Evolutionary conservation across 805 yeast species (phyloP).

Genomic region (Clavispora fructus): DNA sequence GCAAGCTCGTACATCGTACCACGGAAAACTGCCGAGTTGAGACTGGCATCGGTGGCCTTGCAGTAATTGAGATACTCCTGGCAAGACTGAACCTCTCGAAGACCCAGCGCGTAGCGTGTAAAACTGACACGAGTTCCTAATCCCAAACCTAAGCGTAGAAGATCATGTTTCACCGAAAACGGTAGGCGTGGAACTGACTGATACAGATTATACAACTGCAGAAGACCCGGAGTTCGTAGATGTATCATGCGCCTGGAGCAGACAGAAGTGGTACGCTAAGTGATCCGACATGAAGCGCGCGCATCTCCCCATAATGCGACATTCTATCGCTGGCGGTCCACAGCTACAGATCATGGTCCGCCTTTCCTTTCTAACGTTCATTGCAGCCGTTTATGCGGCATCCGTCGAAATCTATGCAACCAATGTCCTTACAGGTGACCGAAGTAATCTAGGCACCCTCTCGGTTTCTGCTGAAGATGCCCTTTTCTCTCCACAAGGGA

Average conservation of each 20-base stretch:
- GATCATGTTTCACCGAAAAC: background rate
- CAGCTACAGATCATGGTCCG: background rate
- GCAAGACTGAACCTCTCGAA: conserved; percentile 16
- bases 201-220: background rate
- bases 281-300: conserved; percentile 1
- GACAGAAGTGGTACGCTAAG: background rate
- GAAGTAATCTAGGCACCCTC: conserved; percentile 11
- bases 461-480: conserved; percentile 1
- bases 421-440: background rate
- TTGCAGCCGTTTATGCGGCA: background rate
- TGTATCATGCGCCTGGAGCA: background rate
- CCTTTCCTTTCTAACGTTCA: background rate
- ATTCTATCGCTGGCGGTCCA: background rate
- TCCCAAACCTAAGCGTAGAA: background rate
- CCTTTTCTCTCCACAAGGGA: conserved; percentile 1
- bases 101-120: background rate
- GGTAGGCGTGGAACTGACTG: background rate
- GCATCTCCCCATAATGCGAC: background rate
- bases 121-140: background rate
- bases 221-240: background rate
- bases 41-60: conserved; percentile 13
- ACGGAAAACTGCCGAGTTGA: conserved; percentile 40
- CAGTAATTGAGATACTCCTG: conserved; percentile 29
- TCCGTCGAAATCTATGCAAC: background rate
- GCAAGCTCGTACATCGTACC: conserved; percentile 55